Conservation (phyloP, 139 green algal species). For the Ostreobium quekettii region DNA sequence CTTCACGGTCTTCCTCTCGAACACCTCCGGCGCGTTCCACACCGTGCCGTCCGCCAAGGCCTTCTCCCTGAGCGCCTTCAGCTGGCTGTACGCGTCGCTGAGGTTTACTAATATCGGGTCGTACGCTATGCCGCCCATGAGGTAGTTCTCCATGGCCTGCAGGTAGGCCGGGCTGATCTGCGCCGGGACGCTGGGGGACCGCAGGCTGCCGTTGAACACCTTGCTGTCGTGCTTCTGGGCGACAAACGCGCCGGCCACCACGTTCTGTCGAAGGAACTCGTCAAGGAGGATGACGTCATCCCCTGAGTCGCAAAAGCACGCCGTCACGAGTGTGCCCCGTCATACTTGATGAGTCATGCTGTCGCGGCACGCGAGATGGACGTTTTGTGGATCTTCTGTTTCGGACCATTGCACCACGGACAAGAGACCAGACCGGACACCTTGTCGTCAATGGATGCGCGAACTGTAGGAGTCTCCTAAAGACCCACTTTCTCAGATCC, state of each 20-base stretch:
- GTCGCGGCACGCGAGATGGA: too few species aligned
- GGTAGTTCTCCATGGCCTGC: background rate
- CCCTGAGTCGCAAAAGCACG: background rate
- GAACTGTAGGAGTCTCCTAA: too few species aligned
- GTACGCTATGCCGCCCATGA: background rate
- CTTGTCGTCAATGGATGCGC: too few species aligned
- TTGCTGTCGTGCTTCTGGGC: background rate
- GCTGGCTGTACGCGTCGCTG: background rate
- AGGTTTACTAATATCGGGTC: background rate
- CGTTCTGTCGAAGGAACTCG: slow-evolving; percentile 13
- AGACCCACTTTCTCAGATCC: too few species aligned
- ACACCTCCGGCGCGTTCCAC: slow-evolving; percentile 21
- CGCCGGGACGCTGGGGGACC: background rate
- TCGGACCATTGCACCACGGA: too few species aligned
- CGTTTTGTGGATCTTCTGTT: too few species aligned
- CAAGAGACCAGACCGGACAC: too few species aligned
- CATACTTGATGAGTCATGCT: too few species aligned
- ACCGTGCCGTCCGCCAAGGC: background rate
- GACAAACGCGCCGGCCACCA: background rate
- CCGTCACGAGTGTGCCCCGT: too few species aligned
- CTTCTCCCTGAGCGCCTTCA: background rate
- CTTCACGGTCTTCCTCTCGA: slow-evolving; percentile 63
- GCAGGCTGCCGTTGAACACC: background rate
- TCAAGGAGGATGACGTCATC: slow-evolving; percentile 2
- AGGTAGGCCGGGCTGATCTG: background rate